Conservation (phyloP, 345 rosid species). For the Ceriops zippeliana region DNA sequence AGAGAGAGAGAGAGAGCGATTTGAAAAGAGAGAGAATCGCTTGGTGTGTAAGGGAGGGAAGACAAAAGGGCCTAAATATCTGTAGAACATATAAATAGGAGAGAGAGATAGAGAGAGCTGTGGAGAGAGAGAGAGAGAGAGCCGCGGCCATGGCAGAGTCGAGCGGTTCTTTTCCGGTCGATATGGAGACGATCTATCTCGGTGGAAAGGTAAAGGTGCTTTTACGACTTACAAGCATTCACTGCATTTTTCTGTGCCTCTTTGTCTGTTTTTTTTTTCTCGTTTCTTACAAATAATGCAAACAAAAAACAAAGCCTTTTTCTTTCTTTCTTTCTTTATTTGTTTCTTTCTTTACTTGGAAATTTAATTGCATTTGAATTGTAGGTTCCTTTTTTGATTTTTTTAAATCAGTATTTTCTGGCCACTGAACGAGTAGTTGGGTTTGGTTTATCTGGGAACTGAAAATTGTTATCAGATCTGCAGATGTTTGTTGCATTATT, state of each 20-base stretch:
- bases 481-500: too few relatives aligned
- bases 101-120: neutral
- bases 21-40: conserved; percentile 23
- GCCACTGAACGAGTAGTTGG: too few relatives aligned
- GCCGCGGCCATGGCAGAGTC: conserved; percentile 63
- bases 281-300: neutral
- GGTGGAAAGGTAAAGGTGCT: conserved; percentile 61
- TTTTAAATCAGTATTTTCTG: too few relatives aligned
- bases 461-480: too few relatives aligned
- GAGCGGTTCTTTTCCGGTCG: conserved; percentile 53
- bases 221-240: neutral
- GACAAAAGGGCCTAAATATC: neutral
- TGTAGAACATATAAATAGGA: neutral
- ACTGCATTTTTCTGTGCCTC: neutral
- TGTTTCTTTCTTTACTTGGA: too few relatives aligned
- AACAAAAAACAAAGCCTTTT: too few relatives aligned
- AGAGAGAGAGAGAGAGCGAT: neutral
- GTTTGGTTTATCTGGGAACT: conserved; percentile 4
- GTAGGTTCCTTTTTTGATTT: too few relatives aligned
- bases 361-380: too few relatives aligned
- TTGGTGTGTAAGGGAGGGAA: conserved; percentile 28
- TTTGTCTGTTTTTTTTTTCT: neutral
- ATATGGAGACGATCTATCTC: conserved; percentile 74
- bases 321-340: too few relatives aligned
- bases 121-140: conserved; percentile 16